Conservation (phyloP, 2,329 filamentous ascomycete species). For the Rachicladosporium sp. region DNA sequence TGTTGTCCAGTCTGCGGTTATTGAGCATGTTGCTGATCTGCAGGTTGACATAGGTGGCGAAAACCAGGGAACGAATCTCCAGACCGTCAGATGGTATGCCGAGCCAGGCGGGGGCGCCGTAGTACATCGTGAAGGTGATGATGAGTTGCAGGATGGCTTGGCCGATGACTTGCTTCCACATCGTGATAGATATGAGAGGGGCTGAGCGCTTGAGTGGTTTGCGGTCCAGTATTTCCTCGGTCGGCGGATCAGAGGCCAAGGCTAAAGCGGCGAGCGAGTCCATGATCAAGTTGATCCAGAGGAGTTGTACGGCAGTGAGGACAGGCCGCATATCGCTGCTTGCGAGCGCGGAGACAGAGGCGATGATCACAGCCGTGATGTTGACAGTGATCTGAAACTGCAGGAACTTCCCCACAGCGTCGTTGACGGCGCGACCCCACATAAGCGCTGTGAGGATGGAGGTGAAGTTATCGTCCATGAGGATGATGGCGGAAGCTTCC, state of each 20-base stretch:
- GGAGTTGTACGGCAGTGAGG: slow-evolving; percentile 75
- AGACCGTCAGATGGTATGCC: slow-evolving; percentile 37
- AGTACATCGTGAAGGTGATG: slow-evolving; percentile 72
- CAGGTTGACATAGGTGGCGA: slow-evolving; percentile 99
- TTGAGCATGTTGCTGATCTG: slow-evolving; percentile 99
- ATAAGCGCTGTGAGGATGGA: slow-evolving; percentile 51
- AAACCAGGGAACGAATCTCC: slow-evolving; percentile 69
- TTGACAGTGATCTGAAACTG: slow-evolving; percentile 79
- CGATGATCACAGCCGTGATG: slow-evolving; percentile 76
- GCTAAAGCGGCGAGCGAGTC: slow-evolving; percentile 89
- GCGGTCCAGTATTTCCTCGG: slow-evolving; percentile 65
- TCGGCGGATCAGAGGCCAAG: slow-evolving; percentile 77
- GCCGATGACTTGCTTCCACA: slow-evolving; percentile 99
- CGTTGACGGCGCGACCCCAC: slow-evolving; percentile 49
- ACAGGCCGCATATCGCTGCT: slow-evolving; percentile 59
- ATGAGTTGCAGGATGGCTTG: slow-evolving; percentile 80
- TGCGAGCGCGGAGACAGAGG: slow-evolving; percentile 75
- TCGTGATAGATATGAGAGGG: slow-evolving; percentile 72
- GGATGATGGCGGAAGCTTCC: slow-evolving; percentile 48
- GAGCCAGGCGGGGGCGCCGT: slow-evolving; percentile 51
- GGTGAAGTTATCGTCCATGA: slow-evolving; percentile 51
- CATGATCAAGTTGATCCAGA: slow-evolving; percentile 98
- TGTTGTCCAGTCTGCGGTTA: slow-evolving; percentile 87
- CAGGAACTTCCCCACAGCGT: slow-evolving; percentile 42
- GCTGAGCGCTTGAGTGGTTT: slow-evolving; percentile 66